phyloP scores from a whole-genome alignment of 2,329 filamentous ascomycete genomes.

The Xylaria sp. region DNA sequence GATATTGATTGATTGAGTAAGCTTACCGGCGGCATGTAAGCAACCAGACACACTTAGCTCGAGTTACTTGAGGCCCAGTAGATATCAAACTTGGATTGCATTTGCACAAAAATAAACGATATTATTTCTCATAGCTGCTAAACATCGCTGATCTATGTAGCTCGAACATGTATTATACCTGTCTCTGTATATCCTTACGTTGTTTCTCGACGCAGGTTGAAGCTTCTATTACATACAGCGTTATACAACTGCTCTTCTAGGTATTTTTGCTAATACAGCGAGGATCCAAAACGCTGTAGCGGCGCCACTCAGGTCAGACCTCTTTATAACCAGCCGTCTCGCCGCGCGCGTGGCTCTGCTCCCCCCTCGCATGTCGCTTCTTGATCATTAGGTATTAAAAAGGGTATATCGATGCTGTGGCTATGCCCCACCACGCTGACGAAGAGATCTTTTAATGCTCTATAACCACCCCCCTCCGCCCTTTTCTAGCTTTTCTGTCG shows the following conservation, averaged over 20 bases:
- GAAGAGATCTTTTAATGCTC: conserved; percentile 11
- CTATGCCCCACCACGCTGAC: conserved; percentile 27
- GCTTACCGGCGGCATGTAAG: conserved; percentile 19
- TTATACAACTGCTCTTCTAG: neutral
- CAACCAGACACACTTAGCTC: neutral
- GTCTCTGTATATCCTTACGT: neutral
- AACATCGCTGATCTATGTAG: neutral
- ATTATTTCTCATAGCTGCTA: neutral
- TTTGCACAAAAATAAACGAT: neutral
- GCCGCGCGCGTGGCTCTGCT: neutral
- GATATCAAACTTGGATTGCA: neutral
- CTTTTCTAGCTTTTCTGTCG: conserved; percentile 21
- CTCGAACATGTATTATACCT: neutral
- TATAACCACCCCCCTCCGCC: neutral
- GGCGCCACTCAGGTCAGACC: neutral
- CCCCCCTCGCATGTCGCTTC: neutral
- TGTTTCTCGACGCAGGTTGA: conserved; percentile 16
- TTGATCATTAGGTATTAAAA: conserved; percentile 35
- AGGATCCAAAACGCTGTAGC: neutral
- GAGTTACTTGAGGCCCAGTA: neutral
- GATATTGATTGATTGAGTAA: conserved; percentile 18
- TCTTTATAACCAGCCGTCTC: conserved; percentile 1
- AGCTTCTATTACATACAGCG: conserved; percentile 21
- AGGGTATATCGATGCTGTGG: conserved; percentile 29
- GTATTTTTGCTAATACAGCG: neutral